Evolutionary conservation across 305 asterid species (phyloP).

Genomic region (Fraxinus velutina): DNA sequence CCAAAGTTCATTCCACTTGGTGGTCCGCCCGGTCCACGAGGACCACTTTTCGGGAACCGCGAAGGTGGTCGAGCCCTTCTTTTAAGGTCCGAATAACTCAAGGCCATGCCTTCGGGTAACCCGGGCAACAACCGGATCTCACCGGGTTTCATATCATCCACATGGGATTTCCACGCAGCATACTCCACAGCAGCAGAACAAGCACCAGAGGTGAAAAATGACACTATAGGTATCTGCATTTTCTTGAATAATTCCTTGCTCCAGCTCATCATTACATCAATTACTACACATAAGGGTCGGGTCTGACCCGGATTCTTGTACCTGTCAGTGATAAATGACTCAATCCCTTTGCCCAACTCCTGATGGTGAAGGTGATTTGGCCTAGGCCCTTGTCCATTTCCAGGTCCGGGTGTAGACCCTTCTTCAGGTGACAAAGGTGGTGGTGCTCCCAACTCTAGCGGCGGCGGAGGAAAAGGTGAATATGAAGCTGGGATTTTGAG

Average conservation of each 20-base stretch:
- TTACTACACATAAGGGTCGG: conserved; percentile 48
- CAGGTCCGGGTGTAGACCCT: background rate
- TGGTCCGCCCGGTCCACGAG: conserved; percentile 13
- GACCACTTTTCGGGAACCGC: background rate
- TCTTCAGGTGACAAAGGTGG: conserved; percentile 4
- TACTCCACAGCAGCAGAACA: conserved; percentile 53
- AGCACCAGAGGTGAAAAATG: conserved; percentile 62
- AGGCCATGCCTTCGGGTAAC: conserved; percentile 45
- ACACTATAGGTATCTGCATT: conserved; percentile 36
- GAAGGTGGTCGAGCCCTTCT: conserved; percentile 13
- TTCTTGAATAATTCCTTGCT: conserved; percentile 42
- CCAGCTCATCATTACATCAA: conserved; percentile 72
- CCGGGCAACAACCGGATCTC: conserved; percentile 40
- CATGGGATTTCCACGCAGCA: conserved; percentile 51
- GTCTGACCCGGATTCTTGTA: conserved; percentile 21
- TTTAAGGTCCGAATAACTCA: conserved; percentile 36
- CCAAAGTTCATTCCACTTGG: conserved; percentile 27
- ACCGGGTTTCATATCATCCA: conserved; percentile 35
- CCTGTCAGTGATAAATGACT: conserved; percentile 33
- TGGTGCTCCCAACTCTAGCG: background rate
- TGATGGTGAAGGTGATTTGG: conserved; percentile 15
- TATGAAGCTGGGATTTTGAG: conserved; percentile 31
- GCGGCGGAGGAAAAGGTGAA: conserved; percentile 10
- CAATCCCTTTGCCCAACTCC: conserved; percentile 40
- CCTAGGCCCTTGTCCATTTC: background rate